Evolutionary conservation across 371 early-diverging fungal genomes (phyloP), one percentile per base, ranked within the genome.

Genomic region (Saksenaea oblongispora): DNA sequence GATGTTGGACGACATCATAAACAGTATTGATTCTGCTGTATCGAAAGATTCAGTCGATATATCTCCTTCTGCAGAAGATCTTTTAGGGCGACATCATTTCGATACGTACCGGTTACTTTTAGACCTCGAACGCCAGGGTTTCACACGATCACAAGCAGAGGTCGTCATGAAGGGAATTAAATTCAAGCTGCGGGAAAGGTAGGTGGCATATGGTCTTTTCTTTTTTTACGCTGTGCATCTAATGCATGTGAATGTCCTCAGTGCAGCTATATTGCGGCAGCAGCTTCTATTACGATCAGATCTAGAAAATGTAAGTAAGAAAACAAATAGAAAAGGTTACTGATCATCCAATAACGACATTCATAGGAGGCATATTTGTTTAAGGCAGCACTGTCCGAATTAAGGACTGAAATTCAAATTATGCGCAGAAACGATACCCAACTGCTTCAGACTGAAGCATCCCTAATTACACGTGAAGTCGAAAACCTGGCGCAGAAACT

Each of bases 391-490:
- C 71, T 94, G 51, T 83, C 87, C 15, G 95, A 95, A 65, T 84
- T 97, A 44, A 83, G 93, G 58, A 94, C 91, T 34, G 97, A 97
- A 67, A 86, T 95, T 22, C 91, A 92, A 58, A 84, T 93, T 39
- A 75, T 94, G 56, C 87, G 95, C 51, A 89, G 92, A 64, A 96
- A 93, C 72, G 95, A 95, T 74, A 89, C 89, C 26, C 87, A 90
- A 17, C 79, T 84, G 18, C 74, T 96, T 18, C 89, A 89, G 44
- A 86, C 89, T 14, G 93, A 93, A 54, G 66, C 88, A 0, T 87
- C 93, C 0, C 62, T 75, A 0, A 88, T 95, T n/a, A 82, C 87
- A 56, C 82, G 94, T 24, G 94, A 94, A 59, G 85, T 95, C 7
- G 94, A 95, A 56, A 74, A 83, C 0, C 58, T 96, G 67, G 85